Evolutionary conservation across 1,139 yeast genomes (phyloP).

Genomic region (Kurtzmaniella quercitrusa): DNA sequence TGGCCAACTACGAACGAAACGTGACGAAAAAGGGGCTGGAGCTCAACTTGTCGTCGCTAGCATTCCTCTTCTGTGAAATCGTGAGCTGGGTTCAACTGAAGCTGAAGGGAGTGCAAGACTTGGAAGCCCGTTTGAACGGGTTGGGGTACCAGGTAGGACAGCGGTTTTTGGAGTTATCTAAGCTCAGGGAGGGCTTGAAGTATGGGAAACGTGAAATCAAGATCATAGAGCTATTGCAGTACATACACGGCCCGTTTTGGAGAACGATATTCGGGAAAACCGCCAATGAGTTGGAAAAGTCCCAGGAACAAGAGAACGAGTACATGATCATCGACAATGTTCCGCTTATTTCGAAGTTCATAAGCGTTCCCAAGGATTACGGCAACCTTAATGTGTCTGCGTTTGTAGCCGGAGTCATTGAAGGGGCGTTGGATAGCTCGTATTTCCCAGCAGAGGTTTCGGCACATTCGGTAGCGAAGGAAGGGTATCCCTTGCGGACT

Average conservation of each 20-base stretch:
- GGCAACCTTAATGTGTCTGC: constrained; percentile 80
- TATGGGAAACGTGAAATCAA: constrained; percentile 65
- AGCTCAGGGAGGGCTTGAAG: constrained; percentile 54
- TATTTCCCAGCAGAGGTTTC: constrained; percentile 80
- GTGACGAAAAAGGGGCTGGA: constrained; percentile 59
- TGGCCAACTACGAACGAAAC: constrained; percentile 64
- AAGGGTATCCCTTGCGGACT: constrained; percentile 62
- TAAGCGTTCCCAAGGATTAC: constrained; percentile 77
- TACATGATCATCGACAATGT: constrained; percentile 81
- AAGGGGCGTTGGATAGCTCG: constrained; percentile 80
- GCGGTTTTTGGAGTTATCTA: constrained; percentile 37
- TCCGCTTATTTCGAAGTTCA: constrained; percentile 73
- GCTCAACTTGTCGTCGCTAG: constrained; percentile 60
- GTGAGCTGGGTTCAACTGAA: constrained; percentile 63
- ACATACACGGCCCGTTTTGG: constrained; percentile 83
- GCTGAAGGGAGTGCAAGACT: constrained; percentile 69
- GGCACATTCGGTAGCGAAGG: constrained; percentile 79
- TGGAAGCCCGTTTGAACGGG: constrained; percentile 70
- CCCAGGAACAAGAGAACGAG: constrained; percentile 77
- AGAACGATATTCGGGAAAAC: constrained; percentile 70
- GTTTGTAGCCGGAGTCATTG: constrained; percentile 85
- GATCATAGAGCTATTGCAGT: constrained; percentile 76
- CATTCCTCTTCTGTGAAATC: constrained; percentile 69
- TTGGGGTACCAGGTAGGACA: constrained; percentile 69
- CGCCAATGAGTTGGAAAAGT: constrained; percentile 85